Percentiles rank a stretch among this genome's conserved stretches.
phyloP scores from a whole-genome alignment of 495 filamentous ascomycete species.

The Lasiosphaeria ovina region DNA sequence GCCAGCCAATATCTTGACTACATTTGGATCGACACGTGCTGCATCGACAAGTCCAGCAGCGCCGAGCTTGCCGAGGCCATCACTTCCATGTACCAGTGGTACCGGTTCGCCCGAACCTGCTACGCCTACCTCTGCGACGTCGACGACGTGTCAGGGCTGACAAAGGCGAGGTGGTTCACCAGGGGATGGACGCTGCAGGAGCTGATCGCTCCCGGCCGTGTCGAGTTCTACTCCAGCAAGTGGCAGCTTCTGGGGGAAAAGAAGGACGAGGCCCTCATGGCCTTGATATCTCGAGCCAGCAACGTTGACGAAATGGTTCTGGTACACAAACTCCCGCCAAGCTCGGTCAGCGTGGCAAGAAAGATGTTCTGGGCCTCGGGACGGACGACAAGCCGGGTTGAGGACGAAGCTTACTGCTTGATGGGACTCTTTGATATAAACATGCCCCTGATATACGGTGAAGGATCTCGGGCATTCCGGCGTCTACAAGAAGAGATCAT shows the following conservation, averaged over 20 bases:
- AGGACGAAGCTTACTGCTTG: constrained; percentile 1
- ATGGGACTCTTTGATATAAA: not conserved
- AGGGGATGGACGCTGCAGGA: not conserved
- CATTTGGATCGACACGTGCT: constrained; percentile 1
- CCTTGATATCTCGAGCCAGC: not conserved
- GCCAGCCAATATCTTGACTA: not conserved
- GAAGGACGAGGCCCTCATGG: not conserved
- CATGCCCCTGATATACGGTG: constrained; percentile 2
- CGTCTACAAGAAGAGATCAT: constrained; percentile 4
- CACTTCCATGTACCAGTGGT: not conserved
- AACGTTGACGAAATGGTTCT: not conserved
- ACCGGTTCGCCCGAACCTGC: not conserved
- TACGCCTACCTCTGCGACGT: constrained; percentile 1
- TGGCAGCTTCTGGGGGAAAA: too few species aligned
- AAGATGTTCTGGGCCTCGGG: constrained; percentile 3
- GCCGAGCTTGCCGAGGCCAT: not conserved
- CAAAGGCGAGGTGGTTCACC: too few species aligned
- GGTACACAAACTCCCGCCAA: not conserved
- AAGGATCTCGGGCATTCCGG: not conserved
- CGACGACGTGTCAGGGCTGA: not conserved
- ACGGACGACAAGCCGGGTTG: not conserved
- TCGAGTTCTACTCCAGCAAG: too few species aligned
- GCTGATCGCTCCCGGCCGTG: not conserved
- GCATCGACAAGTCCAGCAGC: not conserved
- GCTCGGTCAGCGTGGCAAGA: not conserved